Percentiles rank a stretch among this genome's conserved stretches.
These are phyloP conservation scores for Solanum rostratum DNA, from an alignment of 257 asterid genomes.

Conservation along the genomic window DNA sequence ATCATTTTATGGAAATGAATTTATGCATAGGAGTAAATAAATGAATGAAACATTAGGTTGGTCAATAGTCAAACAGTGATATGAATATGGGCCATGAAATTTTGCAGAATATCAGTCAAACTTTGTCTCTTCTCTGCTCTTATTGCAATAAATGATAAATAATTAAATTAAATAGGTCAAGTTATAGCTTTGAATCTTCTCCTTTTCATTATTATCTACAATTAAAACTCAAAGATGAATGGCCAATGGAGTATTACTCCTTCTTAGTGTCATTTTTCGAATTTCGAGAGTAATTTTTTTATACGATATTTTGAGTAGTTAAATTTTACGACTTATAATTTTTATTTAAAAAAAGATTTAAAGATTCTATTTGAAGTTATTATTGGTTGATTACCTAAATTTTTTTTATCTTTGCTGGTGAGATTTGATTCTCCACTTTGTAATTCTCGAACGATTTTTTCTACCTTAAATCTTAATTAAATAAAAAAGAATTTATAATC, in stretches of 20 bases:
- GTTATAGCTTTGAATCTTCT: neutral
- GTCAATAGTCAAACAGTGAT: slow-evolving; percentile 8
- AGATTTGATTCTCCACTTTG: too few species aligned
- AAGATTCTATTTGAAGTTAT: neutral
- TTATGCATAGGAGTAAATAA: neutral
- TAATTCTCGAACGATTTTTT: too few species aligned
- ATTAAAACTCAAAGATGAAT: neutral
- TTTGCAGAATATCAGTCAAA: neutral
- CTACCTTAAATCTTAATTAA: too few species aligned
- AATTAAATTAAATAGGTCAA: neutral
- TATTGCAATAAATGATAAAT: neutral
- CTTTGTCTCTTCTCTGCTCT: neutral
- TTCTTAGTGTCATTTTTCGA: neutral
- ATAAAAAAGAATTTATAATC: too few species aligned
- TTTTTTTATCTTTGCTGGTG: too few species aligned
- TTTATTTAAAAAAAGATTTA: too few species aligned
- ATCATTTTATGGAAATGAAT: neutral
- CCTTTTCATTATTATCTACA: neutral
- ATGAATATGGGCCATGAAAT: neutral
- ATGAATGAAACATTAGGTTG: neutral
- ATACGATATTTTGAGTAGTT: too few species aligned
- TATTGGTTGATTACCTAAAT: too few species aligned
- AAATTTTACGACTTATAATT: too few species aligned
- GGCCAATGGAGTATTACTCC: neutral
- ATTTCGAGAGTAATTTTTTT: neutral